phyloP scores from a whole-genome alignment of 805 yeast species.

The Candida arabinofermentans region DNA sequence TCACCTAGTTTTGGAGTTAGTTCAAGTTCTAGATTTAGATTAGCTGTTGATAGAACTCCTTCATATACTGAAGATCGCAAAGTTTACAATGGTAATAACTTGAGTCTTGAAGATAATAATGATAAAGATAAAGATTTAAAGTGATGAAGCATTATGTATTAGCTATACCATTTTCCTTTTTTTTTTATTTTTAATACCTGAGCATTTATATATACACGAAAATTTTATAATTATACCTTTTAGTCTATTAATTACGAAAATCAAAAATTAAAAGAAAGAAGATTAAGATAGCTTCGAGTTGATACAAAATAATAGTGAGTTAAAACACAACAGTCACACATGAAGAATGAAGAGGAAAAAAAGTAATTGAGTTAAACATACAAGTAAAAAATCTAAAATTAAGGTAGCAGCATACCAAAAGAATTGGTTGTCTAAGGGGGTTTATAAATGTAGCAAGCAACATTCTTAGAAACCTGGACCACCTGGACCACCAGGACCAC shows the following conservation, averaged over 20 bases:
- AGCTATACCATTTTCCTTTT: neutral
- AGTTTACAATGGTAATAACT: conserved; percentile 56
- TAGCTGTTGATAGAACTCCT: conserved; percentile 18
- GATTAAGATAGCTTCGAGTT: too few species aligned
- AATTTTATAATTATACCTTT: too few species aligned
- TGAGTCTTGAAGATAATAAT: conserved; percentile 50
- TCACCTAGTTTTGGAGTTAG: conserved; percentile 4
- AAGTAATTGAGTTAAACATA: too few species aligned
- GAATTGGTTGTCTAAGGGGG: too few species aligned
- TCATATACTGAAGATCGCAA: conserved; percentile 32
- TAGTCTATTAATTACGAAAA: too few species aligned
- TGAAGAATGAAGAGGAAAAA: too few species aligned
- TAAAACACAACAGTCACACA: too few species aligned
- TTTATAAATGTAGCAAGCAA: too few species aligned
- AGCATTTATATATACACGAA: too few species aligned
- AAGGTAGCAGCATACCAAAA: too few species aligned
- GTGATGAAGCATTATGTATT: neutral
- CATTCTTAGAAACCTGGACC: neutral
- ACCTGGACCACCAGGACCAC: neutral
- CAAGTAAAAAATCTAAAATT: too few species aligned
- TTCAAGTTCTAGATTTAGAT: conserved; percentile 12
- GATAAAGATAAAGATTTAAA: conserved; percentile 18
- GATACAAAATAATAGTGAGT: neutral
- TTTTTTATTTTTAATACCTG: neutral
- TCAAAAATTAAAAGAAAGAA: too few species aligned